Base-by-base conservation (phyloP, 2,329 filamentous ascomycete species). In the Colletotrichum cereale region DNA sequence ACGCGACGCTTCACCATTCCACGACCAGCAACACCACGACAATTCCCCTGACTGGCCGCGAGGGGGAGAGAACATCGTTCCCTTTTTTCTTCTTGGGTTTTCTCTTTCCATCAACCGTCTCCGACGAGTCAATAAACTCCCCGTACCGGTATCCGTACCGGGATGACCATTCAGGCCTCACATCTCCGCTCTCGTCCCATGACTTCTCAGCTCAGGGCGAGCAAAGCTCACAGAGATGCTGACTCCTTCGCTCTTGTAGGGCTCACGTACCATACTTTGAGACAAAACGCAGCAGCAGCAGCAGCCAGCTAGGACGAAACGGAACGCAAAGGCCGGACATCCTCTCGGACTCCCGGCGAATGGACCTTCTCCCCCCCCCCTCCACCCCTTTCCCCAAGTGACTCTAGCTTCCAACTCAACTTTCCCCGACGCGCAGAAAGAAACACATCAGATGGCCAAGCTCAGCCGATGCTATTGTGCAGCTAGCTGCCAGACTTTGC, bases 401-500 rank as follows among this genome's bases (percentile, higher is more conserved):
- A n/a, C 5, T 38, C 10, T n/a, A 16, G 31, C 52, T 56, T 14
- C 31, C 31, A 4, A 36, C 18, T 24, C 24, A 4, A 26, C 42
- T 48, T 48, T 48, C 58, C 26, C 12, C 16, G 4, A 29, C 29
- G 21, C n/a, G 7, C 6, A n/a, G n/a, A n/a, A n/a, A n/a, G n/a
- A 16, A 4, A 50, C 31, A 50, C 58, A 48, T 50, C 44, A 21
- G 58, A 62, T 26, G 58, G 44, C 14, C 44, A 18, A 29, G n/a
- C 29, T 14, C 7, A 38, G n/a, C 34, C 21, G 31, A 24, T 36
- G 42, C 44, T 18, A 8, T 11, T 8, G n/a, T 38, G 5, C 18
- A 3, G n/a, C 38, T 44, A 38, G 44, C 14, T 62, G 42, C 44
- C 58, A 62, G 29, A 38, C n/a, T 62, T 62, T 50, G 58, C 14